Conservation (phyloP, 192 early-diverging fungal genomes). For the Gaertneriomyces sp. region DNA sequence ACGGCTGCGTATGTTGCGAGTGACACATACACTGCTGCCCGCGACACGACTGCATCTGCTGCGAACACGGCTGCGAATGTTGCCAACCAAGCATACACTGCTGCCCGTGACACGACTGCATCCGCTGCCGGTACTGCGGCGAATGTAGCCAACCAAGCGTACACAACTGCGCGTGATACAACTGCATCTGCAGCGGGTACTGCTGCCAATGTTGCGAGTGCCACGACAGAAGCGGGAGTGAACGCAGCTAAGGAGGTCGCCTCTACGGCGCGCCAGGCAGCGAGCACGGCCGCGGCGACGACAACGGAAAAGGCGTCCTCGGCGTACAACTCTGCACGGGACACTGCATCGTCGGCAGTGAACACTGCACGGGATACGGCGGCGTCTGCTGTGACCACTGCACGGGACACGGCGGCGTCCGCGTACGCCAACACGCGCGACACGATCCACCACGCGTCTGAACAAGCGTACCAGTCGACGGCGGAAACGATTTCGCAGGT, state of each 20-base stretch:
- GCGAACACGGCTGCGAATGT: neutral
- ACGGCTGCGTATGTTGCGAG: neutral
- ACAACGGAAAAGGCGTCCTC: neutral
- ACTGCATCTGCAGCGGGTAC: neutral
- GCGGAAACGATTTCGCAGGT: too few species aligned
- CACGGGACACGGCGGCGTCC: neutral
- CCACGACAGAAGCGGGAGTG: neutral
- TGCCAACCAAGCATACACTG: neutral
- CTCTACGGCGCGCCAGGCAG: neutral
- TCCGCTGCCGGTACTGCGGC: neutral
- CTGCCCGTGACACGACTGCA: neutral
- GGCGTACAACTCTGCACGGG: neutral
- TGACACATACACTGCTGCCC: neutral
- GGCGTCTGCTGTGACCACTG: neutral
- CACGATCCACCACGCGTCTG: too few species aligned
- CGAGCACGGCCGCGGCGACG: neutral
- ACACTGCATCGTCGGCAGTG: neutral
- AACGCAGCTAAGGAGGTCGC: neutral
- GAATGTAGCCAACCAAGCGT: neutral
- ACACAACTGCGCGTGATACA: neutral
- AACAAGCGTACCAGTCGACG: too few species aligned
- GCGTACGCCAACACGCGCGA: too few species aligned
- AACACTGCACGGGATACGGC: neutral
- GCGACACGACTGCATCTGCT: too few species aligned
- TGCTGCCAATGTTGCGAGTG: neutral